These are phyloP conservation scores for Ophiostoma quercus DNA, from an alignment of 2,329 filamentous ascomycete species.

Conservation along the genomic window DNA sequence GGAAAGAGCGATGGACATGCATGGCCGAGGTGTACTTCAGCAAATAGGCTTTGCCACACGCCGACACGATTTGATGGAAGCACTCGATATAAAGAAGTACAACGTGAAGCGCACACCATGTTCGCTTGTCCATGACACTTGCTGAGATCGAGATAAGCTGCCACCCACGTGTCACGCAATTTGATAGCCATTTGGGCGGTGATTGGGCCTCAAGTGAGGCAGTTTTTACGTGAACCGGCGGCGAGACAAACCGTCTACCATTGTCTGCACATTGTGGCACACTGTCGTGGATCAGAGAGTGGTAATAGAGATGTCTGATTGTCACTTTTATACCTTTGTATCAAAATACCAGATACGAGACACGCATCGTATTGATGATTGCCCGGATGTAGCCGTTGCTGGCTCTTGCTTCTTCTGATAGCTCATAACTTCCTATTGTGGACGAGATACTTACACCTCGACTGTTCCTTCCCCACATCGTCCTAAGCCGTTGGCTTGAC, in stretches of 20 bases:
- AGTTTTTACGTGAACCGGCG: background rate
- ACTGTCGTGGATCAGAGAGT: background rate
- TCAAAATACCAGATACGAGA: background rate
- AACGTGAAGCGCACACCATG: too few relatives aligned
- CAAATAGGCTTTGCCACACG: too few relatives aligned
- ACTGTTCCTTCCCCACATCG: background rate
- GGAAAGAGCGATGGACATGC: background rate
- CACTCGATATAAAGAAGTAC: background rate
- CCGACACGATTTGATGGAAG: background rate
- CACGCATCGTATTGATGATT: background rate
- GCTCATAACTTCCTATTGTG: background rate
- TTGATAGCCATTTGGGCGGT: background rate
- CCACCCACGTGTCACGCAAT: background rate
- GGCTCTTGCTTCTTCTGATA: background rate
- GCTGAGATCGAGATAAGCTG: background rate
- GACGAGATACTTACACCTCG: background rate
- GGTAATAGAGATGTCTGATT: background rate
- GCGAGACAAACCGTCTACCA: background rate
- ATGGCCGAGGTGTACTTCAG: too few relatives aligned
- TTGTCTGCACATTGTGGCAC: background rate
- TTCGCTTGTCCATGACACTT: background rate
- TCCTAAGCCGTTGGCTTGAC: background rate
- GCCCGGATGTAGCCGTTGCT: background rate
- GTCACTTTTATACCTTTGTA: background rate
- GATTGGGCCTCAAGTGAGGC: background rate